Evolutionary conservation across 495 filamentous ascomycete genomes (phyloP).

Genomic region (Annulohypoxylon maeteangense): DNA sequence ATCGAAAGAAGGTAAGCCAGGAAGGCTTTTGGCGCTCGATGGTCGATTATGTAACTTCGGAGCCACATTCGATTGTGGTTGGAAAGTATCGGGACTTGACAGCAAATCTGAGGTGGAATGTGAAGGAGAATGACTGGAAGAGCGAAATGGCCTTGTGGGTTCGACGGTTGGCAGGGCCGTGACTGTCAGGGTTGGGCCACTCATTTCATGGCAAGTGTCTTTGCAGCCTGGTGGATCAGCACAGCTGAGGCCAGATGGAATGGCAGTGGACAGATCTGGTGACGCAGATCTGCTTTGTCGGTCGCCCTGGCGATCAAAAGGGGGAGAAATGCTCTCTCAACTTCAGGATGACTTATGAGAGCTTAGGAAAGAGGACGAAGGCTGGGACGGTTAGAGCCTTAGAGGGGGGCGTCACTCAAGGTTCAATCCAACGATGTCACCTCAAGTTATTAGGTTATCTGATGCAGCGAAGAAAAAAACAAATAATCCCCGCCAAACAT

Average conservation of each 20-base stretch:
- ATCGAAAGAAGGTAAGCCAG: conserved; percentile 54
- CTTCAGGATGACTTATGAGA: not conserved
- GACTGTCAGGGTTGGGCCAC: conserved; percentile 54
- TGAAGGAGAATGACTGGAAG: conserved; percentile 42
- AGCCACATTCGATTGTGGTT: conserved; percentile 14
- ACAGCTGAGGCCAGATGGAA: conserved; percentile 35
- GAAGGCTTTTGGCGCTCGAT: conserved; percentile 48
- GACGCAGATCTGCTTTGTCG: conserved; percentile 29
- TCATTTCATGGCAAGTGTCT: conserved; percentile 59
- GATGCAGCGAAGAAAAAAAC: conserved; percentile 23
- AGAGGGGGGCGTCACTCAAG: conserved; percentile 29
- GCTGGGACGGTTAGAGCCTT: not conserved
- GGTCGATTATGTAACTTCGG: conserved; percentile 37
- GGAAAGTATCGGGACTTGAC: conserved; percentile 33
- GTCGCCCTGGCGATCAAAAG: conserved; percentile 35
- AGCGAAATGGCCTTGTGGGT: conserved; percentile 48
- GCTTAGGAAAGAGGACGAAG: not conserved
- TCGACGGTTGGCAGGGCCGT: conserved; percentile 54
- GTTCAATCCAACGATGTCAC: conserved; percentile 43
- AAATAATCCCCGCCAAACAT: conserved; percentile 12
- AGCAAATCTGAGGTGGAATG: conserved; percentile 50
- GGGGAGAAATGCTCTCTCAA: conserved; percentile 15
- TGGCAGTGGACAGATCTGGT: conserved; percentile 30
- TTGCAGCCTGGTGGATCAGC: conserved; percentile 39
- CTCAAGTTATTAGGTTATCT: conserved; percentile 40